Conservation (phyloP, 2,329 filamentous ascomycete genomes). For the Colletotrichum abscissum region DNA sequence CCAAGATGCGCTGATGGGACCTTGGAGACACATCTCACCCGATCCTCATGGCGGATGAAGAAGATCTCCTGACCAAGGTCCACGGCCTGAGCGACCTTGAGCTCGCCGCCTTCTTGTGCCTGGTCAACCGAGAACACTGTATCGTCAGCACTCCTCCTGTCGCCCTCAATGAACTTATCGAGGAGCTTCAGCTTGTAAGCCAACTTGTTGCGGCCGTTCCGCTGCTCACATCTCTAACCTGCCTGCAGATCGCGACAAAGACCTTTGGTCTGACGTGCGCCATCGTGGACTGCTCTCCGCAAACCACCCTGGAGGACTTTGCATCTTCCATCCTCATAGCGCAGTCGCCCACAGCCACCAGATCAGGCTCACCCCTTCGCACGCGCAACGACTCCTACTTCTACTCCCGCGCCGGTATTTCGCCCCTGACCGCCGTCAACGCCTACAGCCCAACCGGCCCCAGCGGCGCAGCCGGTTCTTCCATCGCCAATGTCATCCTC, state of each 20-base stretch:
- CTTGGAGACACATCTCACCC: slow-evolving; percentile 23
- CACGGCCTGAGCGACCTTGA: slow-evolving; percentile 88
- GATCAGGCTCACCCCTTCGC: slow-evolving; percentile 41
- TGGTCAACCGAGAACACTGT: slow-evolving; percentile 87
- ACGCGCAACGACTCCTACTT: slow-evolving; percentile 38
- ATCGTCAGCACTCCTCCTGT: slow-evolving; percentile 79
- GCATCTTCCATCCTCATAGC: slow-evolving; percentile 73
- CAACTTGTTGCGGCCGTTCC: not conserved
- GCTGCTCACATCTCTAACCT: not conserved
- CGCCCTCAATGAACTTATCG: slow-evolving; percentile 74
- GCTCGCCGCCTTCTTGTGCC: slow-evolving; percentile 84
- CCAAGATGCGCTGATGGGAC: slow-evolving; percentile 30
- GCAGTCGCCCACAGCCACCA: slow-evolving; percentile 41
- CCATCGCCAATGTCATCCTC: slow-evolving; percentile 85
- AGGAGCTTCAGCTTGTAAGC: slow-evolving; percentile 77
- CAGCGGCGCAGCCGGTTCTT: slow-evolving; percentile 38
- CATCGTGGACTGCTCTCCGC: slow-evolving; percentile 77
- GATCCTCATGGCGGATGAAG: slow-evolving; percentile 68
- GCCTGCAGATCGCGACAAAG: slow-evolving; percentile 68
- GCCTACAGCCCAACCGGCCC: slow-evolving; percentile 35
- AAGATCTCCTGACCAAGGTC: slow-evolving; percentile 72
- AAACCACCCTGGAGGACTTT: slow-evolving; percentile 86
- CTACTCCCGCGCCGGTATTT: slow-evolving; percentile 39
- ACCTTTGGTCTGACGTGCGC: slow-evolving; percentile 79
- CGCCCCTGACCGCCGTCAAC: slow-evolving; percentile 43